Percentiles rank a stretch among this genome's conserved stretches.
phyloP scores from a whole-genome alignment of 441 rosid species.

The Caryocar brasiliense region DNA sequence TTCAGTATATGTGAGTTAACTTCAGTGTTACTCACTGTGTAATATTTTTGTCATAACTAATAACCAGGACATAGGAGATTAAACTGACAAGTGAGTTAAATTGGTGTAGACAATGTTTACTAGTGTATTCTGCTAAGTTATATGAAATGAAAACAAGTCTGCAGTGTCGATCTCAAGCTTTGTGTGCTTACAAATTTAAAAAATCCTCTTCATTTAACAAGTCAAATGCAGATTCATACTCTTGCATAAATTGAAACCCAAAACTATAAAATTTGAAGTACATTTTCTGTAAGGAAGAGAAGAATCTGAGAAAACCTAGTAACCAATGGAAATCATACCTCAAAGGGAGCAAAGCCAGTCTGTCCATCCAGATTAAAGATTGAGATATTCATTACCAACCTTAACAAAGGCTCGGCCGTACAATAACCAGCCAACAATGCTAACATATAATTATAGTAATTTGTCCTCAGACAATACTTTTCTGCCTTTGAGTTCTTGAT shows the following conservation, averaged over 20 bases:
- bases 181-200: too few species aligned
- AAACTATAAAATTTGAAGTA: neutral
- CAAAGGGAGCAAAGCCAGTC: conserved; percentile 60
- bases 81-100: too few species aligned
- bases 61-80: too few species aligned
- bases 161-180: too few species aligned
- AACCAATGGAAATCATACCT: conserved; percentile 34
- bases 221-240: neutral
- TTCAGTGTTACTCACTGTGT: too few species aligned
- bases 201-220: neutral
- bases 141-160: too few species aligned
- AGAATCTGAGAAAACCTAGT: neutral
- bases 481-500: conserved; percentile 41
- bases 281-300: neutral
- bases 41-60: too few species aligned
- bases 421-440: conserved; percentile 58
- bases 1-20: neutral
- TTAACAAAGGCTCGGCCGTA: conserved; percentile 59
- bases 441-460: conserved; percentile 44
- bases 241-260: neutral
- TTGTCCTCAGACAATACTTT: conserved; percentile 53
- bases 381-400: conserved; percentile 53
- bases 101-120: too few species aligned
- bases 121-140: too few species aligned
- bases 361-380: conserved; percentile 52